Conservation (phyloP, 306 rosid genomes). For the Acacia confusa region DNA sequence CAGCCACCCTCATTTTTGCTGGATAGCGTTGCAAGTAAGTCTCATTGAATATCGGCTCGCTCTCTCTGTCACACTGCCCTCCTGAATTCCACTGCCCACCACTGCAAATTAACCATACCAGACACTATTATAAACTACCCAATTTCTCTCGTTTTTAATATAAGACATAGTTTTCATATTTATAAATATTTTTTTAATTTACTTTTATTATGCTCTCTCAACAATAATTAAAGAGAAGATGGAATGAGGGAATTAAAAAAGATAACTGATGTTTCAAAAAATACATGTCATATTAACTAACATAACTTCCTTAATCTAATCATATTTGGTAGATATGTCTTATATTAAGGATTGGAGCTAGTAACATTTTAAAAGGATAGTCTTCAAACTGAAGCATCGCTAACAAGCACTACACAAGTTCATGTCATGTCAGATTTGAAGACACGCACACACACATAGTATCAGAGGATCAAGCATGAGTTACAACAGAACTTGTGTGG, state of each 20-base stretch:
- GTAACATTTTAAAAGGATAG: neutral
- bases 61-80: conserved; percentile 74
- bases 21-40: conserved; percentile 57
- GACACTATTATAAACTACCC: neutral
- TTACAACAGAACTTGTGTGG: neutral
- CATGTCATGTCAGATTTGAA: conserved; percentile 7
- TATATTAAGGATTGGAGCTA: too few species aligned
- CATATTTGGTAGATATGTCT: too few species aligned
- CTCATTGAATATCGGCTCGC: conserved; percentile 60
- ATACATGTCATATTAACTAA: too few species aligned
- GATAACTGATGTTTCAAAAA: too few species aligned
- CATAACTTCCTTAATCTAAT: too few species aligned
- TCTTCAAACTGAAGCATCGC: neutral
- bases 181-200: too few species aligned
- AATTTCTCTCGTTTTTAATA: rapidly evolving
- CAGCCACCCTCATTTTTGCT: conserved; percentile 65
- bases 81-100: conserved; percentile 93
- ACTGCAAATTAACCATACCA: conserved; percentile 42
- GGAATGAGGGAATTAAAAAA: too few species aligned
- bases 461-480: neutral
- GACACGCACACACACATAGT: neutral
- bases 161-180: too few species aligned
- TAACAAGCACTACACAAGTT: neutral
- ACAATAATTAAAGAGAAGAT: too few species aligned
- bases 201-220: too few species aligned